Evolutionary conservation across 139 green algal genomes (phyloP).

Genomic region (Pleodorina starrii): DNA sequence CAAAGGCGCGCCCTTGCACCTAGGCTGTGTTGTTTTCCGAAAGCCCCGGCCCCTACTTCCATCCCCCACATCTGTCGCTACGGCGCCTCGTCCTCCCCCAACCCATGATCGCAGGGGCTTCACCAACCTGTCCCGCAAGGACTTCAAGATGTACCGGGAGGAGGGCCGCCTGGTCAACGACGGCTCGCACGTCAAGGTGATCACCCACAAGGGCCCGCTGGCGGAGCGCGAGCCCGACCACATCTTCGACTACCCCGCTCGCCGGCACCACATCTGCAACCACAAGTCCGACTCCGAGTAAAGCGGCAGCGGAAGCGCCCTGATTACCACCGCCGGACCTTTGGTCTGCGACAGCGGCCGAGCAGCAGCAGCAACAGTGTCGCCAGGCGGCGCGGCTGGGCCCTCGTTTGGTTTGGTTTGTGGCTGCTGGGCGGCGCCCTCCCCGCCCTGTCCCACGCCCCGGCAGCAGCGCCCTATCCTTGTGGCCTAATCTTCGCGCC

Average conservation of each 20-base stretch:
- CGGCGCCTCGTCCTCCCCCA: no score
- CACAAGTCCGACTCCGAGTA: constrained; percentile 60
- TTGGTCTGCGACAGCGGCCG: no score
- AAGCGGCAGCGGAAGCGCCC: neutral
- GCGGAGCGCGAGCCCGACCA: constrained; percentile 70
- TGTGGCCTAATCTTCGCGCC: no score
- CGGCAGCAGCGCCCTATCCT: no score
- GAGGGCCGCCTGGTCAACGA: constrained; percentile 92
- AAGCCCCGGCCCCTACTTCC: no score
- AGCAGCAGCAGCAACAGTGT: neutral
- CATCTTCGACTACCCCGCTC: constrained; percentile 75
- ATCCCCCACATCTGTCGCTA: neutral
- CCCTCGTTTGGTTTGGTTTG: no score
- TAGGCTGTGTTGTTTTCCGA: no score
- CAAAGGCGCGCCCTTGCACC: no score
- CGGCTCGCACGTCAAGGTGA: constrained; percentile 88
- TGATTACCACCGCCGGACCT: no score
- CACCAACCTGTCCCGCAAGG: constrained; percentile 89
- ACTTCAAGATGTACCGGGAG: constrained; percentile 95
- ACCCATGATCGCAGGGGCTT: constrained; percentile 97
- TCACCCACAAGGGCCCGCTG: constrained; percentile 76
- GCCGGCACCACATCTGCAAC: constrained; percentile 66
- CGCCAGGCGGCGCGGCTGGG: no score
- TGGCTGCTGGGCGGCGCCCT: no score
- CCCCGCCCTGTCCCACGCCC: no score